These are phyloP conservation scores for Penicillium bovifimosum DNA, from an alignment of 495 filamentous ascomycete genomes.

Conservation along the genomic window DNA sequence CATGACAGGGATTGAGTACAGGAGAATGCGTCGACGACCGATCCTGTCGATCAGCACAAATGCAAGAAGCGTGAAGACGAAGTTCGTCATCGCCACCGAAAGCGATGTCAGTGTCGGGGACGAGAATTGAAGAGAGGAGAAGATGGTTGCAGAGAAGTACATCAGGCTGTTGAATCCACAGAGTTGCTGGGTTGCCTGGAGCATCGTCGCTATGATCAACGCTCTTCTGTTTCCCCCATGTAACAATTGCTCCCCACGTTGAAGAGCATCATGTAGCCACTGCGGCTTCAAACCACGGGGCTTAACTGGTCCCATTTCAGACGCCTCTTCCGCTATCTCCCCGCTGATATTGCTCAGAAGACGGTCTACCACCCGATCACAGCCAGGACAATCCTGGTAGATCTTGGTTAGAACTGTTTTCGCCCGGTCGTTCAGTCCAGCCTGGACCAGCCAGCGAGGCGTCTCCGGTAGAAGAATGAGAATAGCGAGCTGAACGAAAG, in stretches of 20 bases:
- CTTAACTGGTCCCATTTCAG: slow-evolving; percentile 29
- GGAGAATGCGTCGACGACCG: slow-evolving; percentile 73
- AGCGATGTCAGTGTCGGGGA: slow-evolving; percentile 78
- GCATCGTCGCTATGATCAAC: slow-evolving; percentile 73
- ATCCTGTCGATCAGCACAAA: slow-evolving; percentile 74
- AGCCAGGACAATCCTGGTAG: slow-evolving; percentile 47
- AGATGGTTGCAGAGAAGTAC: slow-evolving; percentile 94
- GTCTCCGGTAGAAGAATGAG: slow-evolving; percentile 74
- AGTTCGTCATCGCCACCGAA: slow-evolving; percentile 78
- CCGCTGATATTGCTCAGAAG: slow-evolving; percentile 61
- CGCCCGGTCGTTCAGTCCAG: slow-evolving; percentile 54
- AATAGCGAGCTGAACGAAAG: slow-evolving; percentile 60
- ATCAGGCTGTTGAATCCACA: slow-evolving; percentile 92
- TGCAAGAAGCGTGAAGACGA: slow-evolving; percentile 70
- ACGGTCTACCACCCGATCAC: slow-evolving; percentile 44
- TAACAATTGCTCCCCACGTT: slow-evolving; percentile 52
- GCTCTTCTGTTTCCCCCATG: slow-evolving; percentile 66
- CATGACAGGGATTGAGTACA: slow-evolving; percentile 86
- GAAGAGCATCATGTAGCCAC: slow-evolving; percentile 28
- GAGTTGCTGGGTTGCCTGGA: slow-evolving; percentile 85
- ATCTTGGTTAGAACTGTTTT: slow-evolving; percentile 58
- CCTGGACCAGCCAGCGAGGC: slow-evolving; percentile 78
- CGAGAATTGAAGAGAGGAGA: slow-evolving; percentile 70
- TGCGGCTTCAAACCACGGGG: slow-evolving; percentile 9
- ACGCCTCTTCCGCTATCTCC: slow-evolving; percentile 63